Conservation (phyloP, 306 rosid genomes). For the Canavalia gladiata region DNA sequence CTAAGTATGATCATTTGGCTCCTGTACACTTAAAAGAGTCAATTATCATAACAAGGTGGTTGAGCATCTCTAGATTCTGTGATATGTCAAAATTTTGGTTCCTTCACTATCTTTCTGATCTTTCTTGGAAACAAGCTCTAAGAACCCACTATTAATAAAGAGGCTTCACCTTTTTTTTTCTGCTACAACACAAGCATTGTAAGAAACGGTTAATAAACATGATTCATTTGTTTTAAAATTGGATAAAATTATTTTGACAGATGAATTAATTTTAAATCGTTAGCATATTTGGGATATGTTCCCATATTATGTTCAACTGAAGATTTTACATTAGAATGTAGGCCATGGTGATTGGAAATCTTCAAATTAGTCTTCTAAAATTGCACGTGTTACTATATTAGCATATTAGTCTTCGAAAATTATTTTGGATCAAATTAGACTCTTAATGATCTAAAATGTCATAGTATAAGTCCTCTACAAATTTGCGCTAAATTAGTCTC, state of each 20-base stretch:
- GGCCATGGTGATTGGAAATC: not conserved
- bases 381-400: not conserved
- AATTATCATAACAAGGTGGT: conserved; percentile 49
- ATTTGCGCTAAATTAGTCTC: not conserved
- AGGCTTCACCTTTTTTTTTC: conserved; percentile 64
- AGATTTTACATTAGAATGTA: too few species aligned
- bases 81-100: conserved; percentile 59
- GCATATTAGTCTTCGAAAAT: not conserved
- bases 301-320: too few species aligned
- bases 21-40: not conserved
- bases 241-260: too few species aligned
- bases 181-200: conserved; percentile 47
- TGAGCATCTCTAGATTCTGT: conserved; percentile 61
- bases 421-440: not conserved
- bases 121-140: conserved; percentile 54
- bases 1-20: conserved; percentile 19
- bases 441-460: too few species aligned
- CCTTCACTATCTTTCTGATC: conserved; percentile 62
- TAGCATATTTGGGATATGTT: too few species aligned
- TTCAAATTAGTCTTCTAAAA: not conserved
- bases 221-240: too few species aligned
- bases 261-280: too few species aligned
- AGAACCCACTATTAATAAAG: conserved; percentile 59
- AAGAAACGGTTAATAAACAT: conserved; percentile 3
- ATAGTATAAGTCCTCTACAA: not conserved